Evolutionary conservation across 176 grass and related monocot species (phyloP).

Genomic region (Bonia amplexicaulis): DNA sequence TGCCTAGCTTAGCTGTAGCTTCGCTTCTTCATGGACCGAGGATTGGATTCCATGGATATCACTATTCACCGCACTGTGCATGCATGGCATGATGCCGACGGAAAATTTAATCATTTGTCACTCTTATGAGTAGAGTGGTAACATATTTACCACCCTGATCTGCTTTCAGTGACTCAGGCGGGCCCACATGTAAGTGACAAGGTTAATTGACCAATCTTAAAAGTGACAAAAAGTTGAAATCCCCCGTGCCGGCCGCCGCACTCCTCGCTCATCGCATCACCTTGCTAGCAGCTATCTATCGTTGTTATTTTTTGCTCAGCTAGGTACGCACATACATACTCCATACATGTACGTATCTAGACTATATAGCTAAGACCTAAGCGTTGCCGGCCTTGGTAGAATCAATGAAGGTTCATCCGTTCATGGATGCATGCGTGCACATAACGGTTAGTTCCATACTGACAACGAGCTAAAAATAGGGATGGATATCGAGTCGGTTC

Average conservation of each 20-base stretch:
- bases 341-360: neutral
- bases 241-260: neutral
- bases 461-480: neutral
- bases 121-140: no score
- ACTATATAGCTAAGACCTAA: neutral
- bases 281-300: neutral
- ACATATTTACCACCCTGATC: no score
- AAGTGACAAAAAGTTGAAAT: no score
- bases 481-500: no score
- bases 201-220: no score
- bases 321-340: neutral
- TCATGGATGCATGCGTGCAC: neutral
- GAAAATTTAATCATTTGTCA: no score
- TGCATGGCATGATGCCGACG: neutral
- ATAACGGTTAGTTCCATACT: neutral
- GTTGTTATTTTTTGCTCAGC: neutral
- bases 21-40: conserved; percentile 9
- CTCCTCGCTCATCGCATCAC: neutral
- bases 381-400: no score
- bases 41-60: conserved; percentile 44
- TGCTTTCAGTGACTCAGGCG: no score
- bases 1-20: neutral
- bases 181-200: no score
- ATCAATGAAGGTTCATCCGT: neutral
- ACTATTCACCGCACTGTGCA: conserved; percentile 4